phyloP scores from a whole-genome alignment of 805 yeast genomes.

The Suhomyces pyralidae region DNA sequence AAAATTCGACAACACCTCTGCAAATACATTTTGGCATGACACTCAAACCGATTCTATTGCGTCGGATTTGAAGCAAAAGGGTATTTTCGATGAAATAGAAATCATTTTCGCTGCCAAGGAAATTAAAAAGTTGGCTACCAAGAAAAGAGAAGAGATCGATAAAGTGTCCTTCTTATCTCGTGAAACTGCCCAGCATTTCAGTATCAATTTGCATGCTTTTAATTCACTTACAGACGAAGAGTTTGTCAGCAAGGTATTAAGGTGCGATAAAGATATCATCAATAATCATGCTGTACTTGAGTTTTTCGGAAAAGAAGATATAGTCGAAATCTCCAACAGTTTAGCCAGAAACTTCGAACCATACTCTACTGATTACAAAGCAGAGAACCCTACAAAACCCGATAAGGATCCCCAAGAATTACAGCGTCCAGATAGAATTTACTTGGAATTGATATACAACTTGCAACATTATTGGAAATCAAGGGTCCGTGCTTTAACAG shows the following conservation, averaged over 20 bases:
- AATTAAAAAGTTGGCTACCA: slow-evolving; percentile 41
- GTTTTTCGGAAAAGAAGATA: slow-evolving; percentile 65
- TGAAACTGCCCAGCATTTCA: slow-evolving; percentile 76
- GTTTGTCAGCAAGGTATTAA: slow-evolving; percentile 51
- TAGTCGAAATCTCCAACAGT: slow-evolving; percentile 56
- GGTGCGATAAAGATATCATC: slow-evolving; percentile 57
- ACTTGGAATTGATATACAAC: slow-evolving; percentile 64
- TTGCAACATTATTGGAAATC: slow-evolving; percentile 70
- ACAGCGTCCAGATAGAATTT: slow-evolving; percentile 69
- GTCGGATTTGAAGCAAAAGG: slow-evolving; percentile 50
- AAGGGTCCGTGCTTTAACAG: slow-evolving; percentile 59
- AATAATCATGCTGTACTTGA: slow-evolving; percentile 59
- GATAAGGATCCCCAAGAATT: slow-evolving; percentile 55
- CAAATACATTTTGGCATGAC: slow-evolving; percentile 64
- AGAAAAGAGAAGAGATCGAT: slow-evolving; percentile 42
- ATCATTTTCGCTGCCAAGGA: slow-evolving; percentile 57
- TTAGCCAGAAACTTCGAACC: slow-evolving; percentile 59
- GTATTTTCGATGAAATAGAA: slow-evolving; percentile 66
- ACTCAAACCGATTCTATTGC: slow-evolving; percentile 43
- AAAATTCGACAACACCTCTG: slow-evolving; percentile 48
- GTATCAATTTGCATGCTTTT: slow-evolving; percentile 70
- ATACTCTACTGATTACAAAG: slow-evolving; percentile 51
- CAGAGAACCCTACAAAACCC: slow-evolving; percentile 32
- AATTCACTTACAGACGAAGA: slow-evolving; percentile 51
- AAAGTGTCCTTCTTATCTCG: slow-evolving; percentile 59